These are phyloP conservation scores for Amanita pseudoporphyria DNA, from an alignment of 768 basidiomycete genomes.

Conservation along the genomic window DNA sequence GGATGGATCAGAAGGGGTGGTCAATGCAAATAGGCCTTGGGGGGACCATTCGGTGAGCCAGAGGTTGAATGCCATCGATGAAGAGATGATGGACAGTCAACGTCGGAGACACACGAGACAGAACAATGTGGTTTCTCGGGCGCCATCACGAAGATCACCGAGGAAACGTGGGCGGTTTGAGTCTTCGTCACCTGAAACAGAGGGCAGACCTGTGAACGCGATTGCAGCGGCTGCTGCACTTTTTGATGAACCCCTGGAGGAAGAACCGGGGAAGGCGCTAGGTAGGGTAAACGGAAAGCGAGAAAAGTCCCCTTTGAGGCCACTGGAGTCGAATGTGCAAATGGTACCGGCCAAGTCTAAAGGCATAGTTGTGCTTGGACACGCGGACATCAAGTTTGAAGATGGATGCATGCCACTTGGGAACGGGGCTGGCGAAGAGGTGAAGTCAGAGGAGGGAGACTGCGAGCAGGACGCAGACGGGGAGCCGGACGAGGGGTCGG, in stretches of 20 bases:
- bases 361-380: conserved; percentile 5
- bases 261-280: conserved; percentile 3
- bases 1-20: not conserved
- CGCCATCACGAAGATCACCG: conserved; percentile 14
- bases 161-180: conserved; percentile 39
- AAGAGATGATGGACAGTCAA: not conserved
- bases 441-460: conserved; percentile 32
- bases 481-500: conserved; percentile 11
- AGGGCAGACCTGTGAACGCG: conserved; percentile 1
- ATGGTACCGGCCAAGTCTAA: not conserved
- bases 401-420: conserved; percentile 42
- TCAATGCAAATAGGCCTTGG: not conserved
- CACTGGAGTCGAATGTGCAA: not conserved
- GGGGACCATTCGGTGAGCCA: not conserved
- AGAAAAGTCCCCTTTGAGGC: not conserved
- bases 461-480: conserved; percentile 29
- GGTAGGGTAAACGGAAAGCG: not conserved
- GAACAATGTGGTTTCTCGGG: not conserved
- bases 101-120: not conserved
- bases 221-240: conserved; percentile 6
- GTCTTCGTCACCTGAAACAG: conserved; percentile 24
- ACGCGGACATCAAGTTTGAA: conserved; percentile 38
- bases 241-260: conserved; percentile 6
- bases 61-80: not conserved
- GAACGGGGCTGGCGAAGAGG: conserved; percentile 20